phyloP scores from a whole-genome alignment of 768 basidiomycete species.

The Polyporus arcularius region DNA sequence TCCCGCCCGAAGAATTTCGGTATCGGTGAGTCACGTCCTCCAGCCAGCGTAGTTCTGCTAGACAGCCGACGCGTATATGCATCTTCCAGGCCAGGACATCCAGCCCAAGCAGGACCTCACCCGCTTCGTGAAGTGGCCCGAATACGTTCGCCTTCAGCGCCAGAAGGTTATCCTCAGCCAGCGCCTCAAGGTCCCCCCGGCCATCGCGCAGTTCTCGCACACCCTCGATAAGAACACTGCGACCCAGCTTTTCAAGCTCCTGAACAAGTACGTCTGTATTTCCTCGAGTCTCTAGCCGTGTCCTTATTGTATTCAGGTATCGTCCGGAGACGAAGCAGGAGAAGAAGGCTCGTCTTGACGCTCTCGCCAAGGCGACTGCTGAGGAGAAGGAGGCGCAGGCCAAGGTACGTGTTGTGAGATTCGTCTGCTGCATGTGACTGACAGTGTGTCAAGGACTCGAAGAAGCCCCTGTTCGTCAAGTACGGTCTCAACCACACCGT shows the following conservation, averaged over 20 bases:
- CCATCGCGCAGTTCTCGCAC: constrained; percentile 96
- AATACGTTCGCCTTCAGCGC: constrained; percentile 96
- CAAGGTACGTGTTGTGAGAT: constrained; percentile 39
- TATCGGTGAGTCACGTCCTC: constrained; percentile 59
- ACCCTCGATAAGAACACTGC: constrained; percentile 99
- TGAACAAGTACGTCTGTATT: constrained; percentile 71
- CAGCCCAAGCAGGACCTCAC: constrained; percentile 88
- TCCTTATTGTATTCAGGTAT: constrained; percentile 43
- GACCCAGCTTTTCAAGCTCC: constrained; percentile 94
- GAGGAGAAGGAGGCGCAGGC: constrained; percentile 72
- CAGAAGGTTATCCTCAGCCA: constrained; percentile 98
- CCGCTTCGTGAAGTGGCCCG: constrained; percentile 99
- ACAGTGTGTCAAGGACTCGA: constrained; percentile 57
- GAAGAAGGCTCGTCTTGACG: constrained; percentile 91
- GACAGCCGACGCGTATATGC: not conserved
- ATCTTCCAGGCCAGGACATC: constrained; percentile 80
- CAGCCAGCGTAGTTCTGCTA: not conserved
- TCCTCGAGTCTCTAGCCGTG: not conserved
- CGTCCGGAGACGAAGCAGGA: constrained; percentile 93
- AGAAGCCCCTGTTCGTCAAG: constrained; percentile 96
- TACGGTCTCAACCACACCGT: constrained; percentile 97
- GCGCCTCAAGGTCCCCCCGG: constrained; percentile 96
- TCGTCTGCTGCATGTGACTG: not conserved
- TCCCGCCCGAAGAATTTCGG: constrained; percentile 89
- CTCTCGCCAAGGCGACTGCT: constrained; percentile 74